Base-by-base conservation (phyloP, 2,329 filamentous ascomycete species). In the Sarocladium kiliense region DNA sequence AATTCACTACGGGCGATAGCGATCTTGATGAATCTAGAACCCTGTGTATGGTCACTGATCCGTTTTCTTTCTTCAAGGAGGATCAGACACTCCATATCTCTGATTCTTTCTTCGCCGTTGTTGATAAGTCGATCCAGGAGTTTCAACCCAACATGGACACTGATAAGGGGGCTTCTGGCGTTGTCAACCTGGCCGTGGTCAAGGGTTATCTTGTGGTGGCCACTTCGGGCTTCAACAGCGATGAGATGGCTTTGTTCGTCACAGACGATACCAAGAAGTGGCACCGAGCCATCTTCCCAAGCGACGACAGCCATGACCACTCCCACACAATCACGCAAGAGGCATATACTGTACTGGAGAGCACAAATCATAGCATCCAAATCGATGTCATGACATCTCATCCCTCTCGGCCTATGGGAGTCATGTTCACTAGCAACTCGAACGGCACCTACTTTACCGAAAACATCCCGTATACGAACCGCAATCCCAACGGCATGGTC, bases 341-440 rank as follows among this genome's bases (percentile, higher is more conserved):
- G 66, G 90, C 89, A 2, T 99, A 97, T 70, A 99, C 94, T 0
- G 82, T 99, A 49, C 79, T 99, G 39, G 93, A 97, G 72, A 94
- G 92, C 65, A 97, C 94, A 41, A 93, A 96, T 67, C 97, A 99
- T 76, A 97, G 93, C 74, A 91, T 99, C 63, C 93, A 97, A 72
- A 85, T 99, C 55, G 92, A 97, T 70, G 92, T 97, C 59, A 86
- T 93, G 80, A 90, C 87, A 1, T 77, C 77, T 37, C 76, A 75
- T 44, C 80, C 80, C 12, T 80, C 79, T 1, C 82, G 81, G 36
- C 82, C 87, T 0, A 93, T 96, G 82, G 95, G 94, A 32, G 85
- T 88, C 11, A 78, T 99, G 56, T 93, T 97, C 65, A 96, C 91
- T 5, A 97, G 93, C 67, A 99, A 99, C 68, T 97, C 92, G 30